phyloP scores from a whole-genome alignment of 768 basidiomycete genomes.

The Lactarius evosmus region DNA sequence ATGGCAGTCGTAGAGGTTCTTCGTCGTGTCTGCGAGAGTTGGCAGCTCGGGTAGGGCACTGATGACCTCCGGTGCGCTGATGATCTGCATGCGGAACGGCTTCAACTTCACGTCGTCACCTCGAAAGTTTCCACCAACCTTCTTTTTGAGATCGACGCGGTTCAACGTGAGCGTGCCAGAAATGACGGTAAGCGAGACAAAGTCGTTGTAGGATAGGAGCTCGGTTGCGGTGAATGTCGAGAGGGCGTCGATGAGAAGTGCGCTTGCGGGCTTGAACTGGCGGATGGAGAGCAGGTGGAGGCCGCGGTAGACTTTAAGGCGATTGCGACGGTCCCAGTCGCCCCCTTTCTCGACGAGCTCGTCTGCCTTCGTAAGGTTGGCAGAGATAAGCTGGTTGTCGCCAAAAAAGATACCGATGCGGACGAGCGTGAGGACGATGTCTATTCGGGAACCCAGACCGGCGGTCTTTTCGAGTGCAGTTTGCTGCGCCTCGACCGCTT shows the following conservation, averaged over 20 bases:
- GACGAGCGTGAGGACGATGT: conserved; percentile 84
- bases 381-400: conserved; percentile 67
- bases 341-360: conserved; percentile 93
- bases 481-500: conserved; percentile 76
- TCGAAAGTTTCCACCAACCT: conserved; percentile 45
- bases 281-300: conserved; percentile 82
- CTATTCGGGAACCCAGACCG: conserved; percentile 89
- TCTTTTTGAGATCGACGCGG: conserved; percentile 87
- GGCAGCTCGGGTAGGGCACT: conserved; percentile 82
- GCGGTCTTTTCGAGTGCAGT: conserved; percentile 88
- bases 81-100: conserved; percentile 54
- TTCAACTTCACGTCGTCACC: neutral
- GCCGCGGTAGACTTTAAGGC: conserved; percentile 93
- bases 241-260: conserved; percentile 84
- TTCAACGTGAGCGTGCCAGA: conserved; percentile 72
- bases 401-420: conserved; percentile 89
- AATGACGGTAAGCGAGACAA: conserved; percentile 82
- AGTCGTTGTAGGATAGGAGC: conserved; percentile 82
- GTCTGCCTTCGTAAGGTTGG: conserved; percentile 75
- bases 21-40: conserved; percentile 75
- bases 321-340: conserved; percentile 96
- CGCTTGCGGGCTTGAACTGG: conserved; percentile 86
- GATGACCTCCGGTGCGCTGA: conserved; percentile 82
- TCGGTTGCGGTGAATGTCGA: conserved; percentile 95
- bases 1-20: conserved; percentile 87